Base-by-base conservation (phyloP, 768 basidiomycete genomes). In the Pleurotus tuoliensis region DNA sequence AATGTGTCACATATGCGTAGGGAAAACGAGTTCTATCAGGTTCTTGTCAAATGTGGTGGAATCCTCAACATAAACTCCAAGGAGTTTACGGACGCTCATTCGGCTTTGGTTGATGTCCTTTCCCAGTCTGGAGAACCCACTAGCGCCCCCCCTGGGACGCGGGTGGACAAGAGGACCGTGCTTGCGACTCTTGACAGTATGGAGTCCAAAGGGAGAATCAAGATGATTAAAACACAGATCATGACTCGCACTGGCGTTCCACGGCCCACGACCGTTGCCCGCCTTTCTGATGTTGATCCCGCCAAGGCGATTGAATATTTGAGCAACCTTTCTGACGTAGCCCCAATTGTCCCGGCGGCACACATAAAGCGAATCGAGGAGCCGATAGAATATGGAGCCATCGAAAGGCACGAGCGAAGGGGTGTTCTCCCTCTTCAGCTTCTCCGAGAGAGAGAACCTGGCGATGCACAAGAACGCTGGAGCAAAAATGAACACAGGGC, bases 1-100 rank as follows among this genome's bases (percentile, higher is more conserved):
- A 94, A 93, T 61, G 82, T 94, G 22, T 90, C 92, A 13, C 79
- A 87, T 56, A 73, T 91, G 41, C 83, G 90, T 3, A 82, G 92
- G 18, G 90, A 94, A 72, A 90, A 88, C 58, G 92, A 94, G 67
- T 67, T 94, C 47, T 65, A 84, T 55, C 83, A 81, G 27, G 78
- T 90, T 18, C 69, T 93, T n/a, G 78, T 84, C 56, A 77, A 73
- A 20, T 70, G 80, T 51, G 87, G 87, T 5, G 92, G 92, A 0
- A 81, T 92, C 41, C 71, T 80, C 45, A 86, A 87, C 62, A 73
- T 81, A 11, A 81, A 83, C 57, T 77, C 80, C 22, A 89, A 84
- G 62, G 88, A 91, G 58, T 80, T 92, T 62, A 81, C 78, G 55
- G 86, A 87, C 44, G 81, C 78, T 11, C 88, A 92, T 61, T 74